These are phyloP conservation scores for Xanthoconium purpureum DNA, from an alignment of 768 basidiomycete species.

Conservation along the genomic window DNA sequence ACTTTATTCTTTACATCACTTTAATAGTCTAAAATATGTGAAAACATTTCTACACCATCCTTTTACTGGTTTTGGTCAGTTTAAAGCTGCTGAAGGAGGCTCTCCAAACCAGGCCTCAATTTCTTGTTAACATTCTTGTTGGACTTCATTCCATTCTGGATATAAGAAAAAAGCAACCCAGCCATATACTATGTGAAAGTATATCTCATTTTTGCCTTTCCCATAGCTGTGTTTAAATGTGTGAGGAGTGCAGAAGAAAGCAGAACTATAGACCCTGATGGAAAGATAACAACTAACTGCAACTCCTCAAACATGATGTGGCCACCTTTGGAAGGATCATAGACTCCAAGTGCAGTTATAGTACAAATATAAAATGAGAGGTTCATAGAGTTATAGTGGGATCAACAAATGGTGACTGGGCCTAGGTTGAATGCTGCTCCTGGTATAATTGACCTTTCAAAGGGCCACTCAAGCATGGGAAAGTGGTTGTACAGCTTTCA, in stretches of 20 bases:
- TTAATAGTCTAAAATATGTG: too few species aligned
- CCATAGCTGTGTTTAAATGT: not conserved
- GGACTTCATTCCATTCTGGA: slow-evolving; percentile 6
- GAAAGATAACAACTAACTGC: not conserved
- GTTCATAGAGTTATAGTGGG: not conserved
- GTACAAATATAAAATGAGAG: slow-evolving; percentile 1
- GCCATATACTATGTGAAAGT: slow-evolving; percentile 4
- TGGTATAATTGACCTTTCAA: not conserved
- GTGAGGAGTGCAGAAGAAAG: not conserved
- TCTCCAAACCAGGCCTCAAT: too few species aligned
- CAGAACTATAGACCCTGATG: not conserved
- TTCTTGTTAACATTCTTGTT: not conserved
- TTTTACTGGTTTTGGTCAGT: too few species aligned
- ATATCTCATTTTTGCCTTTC: not conserved
- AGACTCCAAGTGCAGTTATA: not conserved
- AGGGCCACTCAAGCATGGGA: not conserved
- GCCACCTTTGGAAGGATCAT: not conserved
- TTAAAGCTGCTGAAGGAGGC: too few species aligned
- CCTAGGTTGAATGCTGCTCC: not conserved
- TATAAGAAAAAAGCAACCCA: not conserved
- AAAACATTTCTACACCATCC: too few species aligned
- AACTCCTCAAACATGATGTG: not conserved
- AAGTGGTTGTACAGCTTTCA: accelerated
- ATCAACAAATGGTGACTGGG: not conserved
- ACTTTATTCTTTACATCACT: too few species aligned